These are phyloP conservation scores for Auricularia sp. DNA, from an alignment of 768 basidiomycete species.

Conservation along the genomic window DNA sequence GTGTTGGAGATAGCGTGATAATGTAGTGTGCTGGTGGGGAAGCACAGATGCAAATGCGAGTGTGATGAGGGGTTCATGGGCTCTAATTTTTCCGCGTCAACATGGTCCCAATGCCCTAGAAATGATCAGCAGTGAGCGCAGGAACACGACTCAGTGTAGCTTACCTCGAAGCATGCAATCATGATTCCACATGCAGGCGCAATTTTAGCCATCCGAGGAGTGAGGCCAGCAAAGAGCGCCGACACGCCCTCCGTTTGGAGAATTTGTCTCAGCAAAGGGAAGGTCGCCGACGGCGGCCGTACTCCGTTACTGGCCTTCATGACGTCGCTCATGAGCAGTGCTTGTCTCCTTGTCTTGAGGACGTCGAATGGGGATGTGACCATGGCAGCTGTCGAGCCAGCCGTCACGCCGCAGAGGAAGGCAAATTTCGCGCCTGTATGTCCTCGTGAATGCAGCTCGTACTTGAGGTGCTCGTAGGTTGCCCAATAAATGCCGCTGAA, in stretches of 20 bases:
- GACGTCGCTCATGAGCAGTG: slow-evolving; percentile 51
- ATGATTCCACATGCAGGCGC: slow-evolving; percentile 97
- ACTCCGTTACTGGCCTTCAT: slow-evolving; percentile 29
- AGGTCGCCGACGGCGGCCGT: slow-evolving; percentile 33
- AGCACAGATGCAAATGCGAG: too few species aligned
- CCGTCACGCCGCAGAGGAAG: slow-evolving; percentile 83
- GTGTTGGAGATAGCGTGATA: too few species aligned
- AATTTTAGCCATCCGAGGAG: slow-evolving; percentile 88
- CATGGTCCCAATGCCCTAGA: too few species aligned
- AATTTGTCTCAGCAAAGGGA: slow-evolving; percentile 60
- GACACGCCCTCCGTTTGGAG: slow-evolving; percentile 66
- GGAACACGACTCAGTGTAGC: too few species aligned
- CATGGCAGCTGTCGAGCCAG: slow-evolving; percentile 78
- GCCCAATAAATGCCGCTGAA: slow-evolving; percentile 98
- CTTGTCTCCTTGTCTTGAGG: slow-evolving; percentile 88
- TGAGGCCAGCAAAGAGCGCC: slow-evolving; percentile 74
- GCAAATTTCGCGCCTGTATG: slow-evolving; percentile 56
- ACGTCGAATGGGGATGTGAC: slow-evolving; percentile 95
- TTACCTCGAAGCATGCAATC: slow-evolving; percentile 81
- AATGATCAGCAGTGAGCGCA: too few species aligned
- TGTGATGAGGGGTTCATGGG: too few species aligned
- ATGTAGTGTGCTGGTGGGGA: too few species aligned
- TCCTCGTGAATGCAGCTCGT: slow-evolving; percentile 42
- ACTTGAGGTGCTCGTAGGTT: slow-evolving; percentile 80
- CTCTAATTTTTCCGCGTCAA: too few species aligned